A percentile compares a stretch with the other conserved stretches of the same genome.
Conservation (phyloP, 129 eudicot genomes). For the Escallonia herrerae region DNA sequence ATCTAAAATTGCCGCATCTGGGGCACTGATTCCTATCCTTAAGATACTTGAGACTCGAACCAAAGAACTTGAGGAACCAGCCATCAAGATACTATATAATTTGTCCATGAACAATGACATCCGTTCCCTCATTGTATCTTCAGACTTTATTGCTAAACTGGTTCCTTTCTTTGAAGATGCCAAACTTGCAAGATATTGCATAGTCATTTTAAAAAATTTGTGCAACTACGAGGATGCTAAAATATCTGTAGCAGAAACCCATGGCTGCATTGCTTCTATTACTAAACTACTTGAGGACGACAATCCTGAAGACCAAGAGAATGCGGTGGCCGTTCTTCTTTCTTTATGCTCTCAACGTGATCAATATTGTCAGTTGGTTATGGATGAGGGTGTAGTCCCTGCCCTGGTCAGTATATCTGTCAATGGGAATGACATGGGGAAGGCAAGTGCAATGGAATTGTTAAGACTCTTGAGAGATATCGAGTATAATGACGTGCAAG, state of each 20-base stretch:
- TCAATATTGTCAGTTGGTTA: conserved; percentile 57
- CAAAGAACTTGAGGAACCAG: conserved; percentile 34
- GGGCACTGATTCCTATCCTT: conserved; percentile 33
- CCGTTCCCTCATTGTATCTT: conserved; percentile 27
- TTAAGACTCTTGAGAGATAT: conserved; percentile 46
- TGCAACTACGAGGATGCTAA: conserved; percentile 34
- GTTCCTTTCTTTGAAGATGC: conserved; percentile 49
- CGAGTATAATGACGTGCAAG: conserved; percentile 27
- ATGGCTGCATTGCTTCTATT: conserved; percentile 60
- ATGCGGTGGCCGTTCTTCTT: conserved; percentile 57
- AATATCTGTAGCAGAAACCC: conserved; percentile 39
- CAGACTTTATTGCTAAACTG: conserved; percentile 46
- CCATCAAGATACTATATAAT: conserved; percentile 52
- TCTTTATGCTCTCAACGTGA: conserved; percentile 70
- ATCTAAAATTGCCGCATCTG: conserved; percentile 35
- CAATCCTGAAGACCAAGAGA: conserved; percentile 59
- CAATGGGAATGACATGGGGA: conserved; percentile 61
- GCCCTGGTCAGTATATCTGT: conserved; percentile 31
- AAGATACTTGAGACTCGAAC: conserved; percentile 48
- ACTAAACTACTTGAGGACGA: conserved; percentile 51
- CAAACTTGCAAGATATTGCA: conserved; percentile 37
- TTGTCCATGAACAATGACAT: conserved; percentile 32
- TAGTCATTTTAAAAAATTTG: conserved; percentile 48
- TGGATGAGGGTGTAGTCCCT: conserved; percentile 85
- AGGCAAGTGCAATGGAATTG: conserved; percentile 52